Base-by-base conservation (phyloP, 768 basidiomycete genomes). In the Crepidotus variabilis region DNA sequence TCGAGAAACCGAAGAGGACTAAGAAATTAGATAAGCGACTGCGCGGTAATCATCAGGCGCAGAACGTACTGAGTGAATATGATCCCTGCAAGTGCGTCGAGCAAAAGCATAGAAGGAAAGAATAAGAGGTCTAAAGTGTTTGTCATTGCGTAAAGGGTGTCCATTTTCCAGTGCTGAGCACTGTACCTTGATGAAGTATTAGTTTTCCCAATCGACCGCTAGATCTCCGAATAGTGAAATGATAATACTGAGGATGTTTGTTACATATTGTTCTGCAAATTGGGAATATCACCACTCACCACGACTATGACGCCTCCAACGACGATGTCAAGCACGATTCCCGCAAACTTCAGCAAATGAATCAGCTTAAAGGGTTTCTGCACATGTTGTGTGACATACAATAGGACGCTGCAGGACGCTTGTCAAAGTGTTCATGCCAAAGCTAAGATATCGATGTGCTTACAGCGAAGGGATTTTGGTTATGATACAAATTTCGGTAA, bases 51-150 rank as follows among this genome's bases (percentile, higher is more conserved):
- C 20, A 34, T n/a, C n/a, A n/a, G n/a, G 6, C 7, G 35, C 24
- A 18, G 23, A 24, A 53, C 52, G 47, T 1, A 54, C 57, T 22
- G 39, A 33, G 32, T 32, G 4, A 53, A 16, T 3, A 54, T 1
- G 16, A 43, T 20, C 14, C 36, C 49, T 20, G 35, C 13, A 1
- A 36, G 10, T 20, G n/a, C 35, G 34, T 58, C 46, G 22, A 50
- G 14, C 1, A 35, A 21, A 35, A 58, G 16, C 52, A 58, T 54
- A 22, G 43, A 22, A 5, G 52, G 47, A 21, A 50, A 58, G 32
- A 53, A 50, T 1, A 58, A n/a, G 9, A 58, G 4, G 9, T 51
- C 57, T n/a, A n/a, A n/a, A n/a, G n/a, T n/a, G n/a, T n/a, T 58
- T 22, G 8, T 57, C 4, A 43, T 11, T 9, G 16, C 14, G 50